Evolutionary conservation across 2,329 filamentous ascomycete genomes (phyloP), one percentile per base, ranked within the genome.

Genomic region (Magnaporthales sp.): DNA sequence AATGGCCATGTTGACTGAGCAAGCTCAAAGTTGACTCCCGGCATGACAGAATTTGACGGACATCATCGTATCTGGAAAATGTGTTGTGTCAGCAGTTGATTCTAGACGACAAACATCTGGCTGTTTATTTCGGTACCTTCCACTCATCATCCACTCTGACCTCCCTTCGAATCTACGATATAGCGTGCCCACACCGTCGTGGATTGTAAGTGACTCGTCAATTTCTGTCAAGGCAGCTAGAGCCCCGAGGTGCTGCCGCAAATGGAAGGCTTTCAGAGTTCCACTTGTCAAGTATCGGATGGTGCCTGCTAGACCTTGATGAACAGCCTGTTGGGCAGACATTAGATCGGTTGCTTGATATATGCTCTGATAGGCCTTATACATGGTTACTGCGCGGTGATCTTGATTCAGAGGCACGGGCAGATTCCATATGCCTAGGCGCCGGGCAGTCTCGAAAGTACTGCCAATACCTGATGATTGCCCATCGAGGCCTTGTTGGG

Each of bases 341-440:
- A 74, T 68, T 13, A 86, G 74, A 63, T 88, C 85, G 10, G 82
- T 80, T 2, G 89, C 87, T 69, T 87, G 88, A 72, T 92, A 86
- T 68, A 97, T 83, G 26, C 87, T 86, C 74, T 97, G 92, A 68
- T 96, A 93, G 0, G 88, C 87, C 72, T 89, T 90, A 78, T 96
- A 97, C 0, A 94, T 80, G 0, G 86, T 89, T 3, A 89, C 88
- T 1, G 89, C 82, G 66, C 89, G 86, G 31, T 86, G 89, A 13
- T 83, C 80, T 63, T 84, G 85, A 2, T 82, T 79, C 8, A 83
- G 80, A 0, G 93, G 91, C 0, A 89, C 88, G 15, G 91, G 91
- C 24, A 98, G 83, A 74, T 97, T 93, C 95, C 95, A 99, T 72
- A 94, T 90, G 71, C 95, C 93, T 19, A 98, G 81, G 70, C 90